Evolutionary conservation across 176 grass and related monocot genomes (phyloP).

Genomic region (Eragrostis nindensis): DNA sequence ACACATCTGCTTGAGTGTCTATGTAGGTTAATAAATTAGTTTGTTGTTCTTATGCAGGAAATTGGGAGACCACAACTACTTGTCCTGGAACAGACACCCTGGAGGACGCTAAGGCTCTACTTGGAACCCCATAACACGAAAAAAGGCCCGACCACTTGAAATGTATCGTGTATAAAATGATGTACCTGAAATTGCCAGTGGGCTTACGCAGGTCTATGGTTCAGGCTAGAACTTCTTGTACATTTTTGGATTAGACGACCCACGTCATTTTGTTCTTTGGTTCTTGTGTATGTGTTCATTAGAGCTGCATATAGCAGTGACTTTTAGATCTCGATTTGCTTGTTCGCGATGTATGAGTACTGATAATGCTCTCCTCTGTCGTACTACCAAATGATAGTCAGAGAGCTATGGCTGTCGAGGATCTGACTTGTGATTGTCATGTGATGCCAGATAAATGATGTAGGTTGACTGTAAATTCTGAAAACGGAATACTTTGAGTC

Average conservation of each 20-base stretch:
- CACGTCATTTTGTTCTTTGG: slow-evolving; percentile 23
- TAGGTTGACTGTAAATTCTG: background rate
- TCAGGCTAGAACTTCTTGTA: slow-evolving; percentile 40
- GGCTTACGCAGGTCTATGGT: slow-evolving; percentile 8
- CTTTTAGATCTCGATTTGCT: background rate
- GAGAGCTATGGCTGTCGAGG: background rate
- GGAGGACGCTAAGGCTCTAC: slow-evolving; percentile 42
- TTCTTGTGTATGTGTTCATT: slow-evolving; percentile 28
- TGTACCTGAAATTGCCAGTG: background rate
- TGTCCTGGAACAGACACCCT: slow-evolving; percentile 85
- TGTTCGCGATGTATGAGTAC: slow-evolving; percentile 7
- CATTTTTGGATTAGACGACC: slow-evolving; percentile 27
- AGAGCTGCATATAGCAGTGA: slow-evolving; percentile 23
- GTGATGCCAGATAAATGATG: background rate
- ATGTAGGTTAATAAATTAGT: background rate
- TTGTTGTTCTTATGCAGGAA: slow-evolving; percentile 58
- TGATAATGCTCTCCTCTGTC: background rate
- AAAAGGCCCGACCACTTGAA: slow-evolving; percentile 17
- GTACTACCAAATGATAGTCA: background rate
- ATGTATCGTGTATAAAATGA: slow-evolving; percentile 43
- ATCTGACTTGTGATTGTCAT: background rate
- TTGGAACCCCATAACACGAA: background rate
- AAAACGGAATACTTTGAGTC: background rate
- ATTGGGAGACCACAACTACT: slow-evolving; percentile 78
- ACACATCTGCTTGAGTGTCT: background rate